phyloP scores from a whole-genome alignment of 1,284 basidiomycete species.

The Puccinia horiana region DNA sequence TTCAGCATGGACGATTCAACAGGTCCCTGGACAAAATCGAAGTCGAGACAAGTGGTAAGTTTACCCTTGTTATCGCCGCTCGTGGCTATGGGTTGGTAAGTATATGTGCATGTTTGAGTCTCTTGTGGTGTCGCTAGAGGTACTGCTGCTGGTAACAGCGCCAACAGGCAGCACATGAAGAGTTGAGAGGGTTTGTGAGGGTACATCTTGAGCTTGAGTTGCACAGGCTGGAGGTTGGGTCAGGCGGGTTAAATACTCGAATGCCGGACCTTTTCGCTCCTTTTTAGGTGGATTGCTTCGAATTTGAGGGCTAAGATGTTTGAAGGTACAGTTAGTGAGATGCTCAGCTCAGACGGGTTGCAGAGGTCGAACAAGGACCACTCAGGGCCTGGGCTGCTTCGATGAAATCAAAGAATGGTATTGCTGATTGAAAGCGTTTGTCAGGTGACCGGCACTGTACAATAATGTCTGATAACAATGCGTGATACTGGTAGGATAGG shows the following conservation, averaged over 20 bases:
- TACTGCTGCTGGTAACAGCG: neutral
- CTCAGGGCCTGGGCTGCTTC: neutral
- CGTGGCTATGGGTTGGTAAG: neutral
- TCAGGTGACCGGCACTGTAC: neutral
- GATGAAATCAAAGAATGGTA: neutral
- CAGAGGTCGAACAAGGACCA: neutral
- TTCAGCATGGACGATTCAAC: neutral
- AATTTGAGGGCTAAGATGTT: neutral
- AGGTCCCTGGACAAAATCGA: neutral
- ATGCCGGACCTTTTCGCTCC: neutral
- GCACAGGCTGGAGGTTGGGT: neutral
- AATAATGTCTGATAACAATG: no score
- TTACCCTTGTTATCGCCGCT: slow-evolving; percentile 1
- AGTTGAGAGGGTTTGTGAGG: neutral
- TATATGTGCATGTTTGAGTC: neutral
- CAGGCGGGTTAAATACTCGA: neutral
- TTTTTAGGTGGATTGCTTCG: neutral
- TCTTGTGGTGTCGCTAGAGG: neutral
- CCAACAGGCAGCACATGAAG: neutral
- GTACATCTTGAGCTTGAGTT: neutral
- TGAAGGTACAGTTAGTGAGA: neutral
- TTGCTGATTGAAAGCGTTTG: neutral
- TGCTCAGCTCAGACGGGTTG: neutral
- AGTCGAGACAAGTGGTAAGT: neutral
- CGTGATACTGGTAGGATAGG: no score